Evolutionary conservation across 2,329 filamentous ascomycete species (phyloP).

Genomic region (Trichoderma koningiopsis): DNA sequence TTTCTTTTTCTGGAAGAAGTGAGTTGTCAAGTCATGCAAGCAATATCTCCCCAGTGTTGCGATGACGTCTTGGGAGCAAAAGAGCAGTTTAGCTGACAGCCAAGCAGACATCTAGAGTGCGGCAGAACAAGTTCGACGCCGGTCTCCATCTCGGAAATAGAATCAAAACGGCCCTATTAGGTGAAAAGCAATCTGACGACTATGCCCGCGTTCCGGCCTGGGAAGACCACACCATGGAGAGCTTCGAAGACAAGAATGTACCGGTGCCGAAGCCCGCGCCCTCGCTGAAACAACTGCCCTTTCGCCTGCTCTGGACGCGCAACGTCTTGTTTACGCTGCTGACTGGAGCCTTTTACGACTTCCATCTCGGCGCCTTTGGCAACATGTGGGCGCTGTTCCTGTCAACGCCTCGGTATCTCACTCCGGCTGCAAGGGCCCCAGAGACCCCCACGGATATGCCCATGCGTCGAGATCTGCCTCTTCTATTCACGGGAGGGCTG

Average conservation of each 20-base stretch:
- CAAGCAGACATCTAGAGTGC: slow-evolving; percentile 25
- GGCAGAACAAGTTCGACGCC: slow-evolving; percentile 43
- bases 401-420: slow-evolving; percentile 59
- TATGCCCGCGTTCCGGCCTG: slow-evolving; percentile 20
- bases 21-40: slow-evolving; percentile 22
- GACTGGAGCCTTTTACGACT: slow-evolving; percentile 68
- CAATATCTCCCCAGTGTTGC: not conserved
- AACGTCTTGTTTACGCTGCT: slow-evolving; percentile 56
- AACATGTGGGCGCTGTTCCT: slow-evolving; percentile 71
- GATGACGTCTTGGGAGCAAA: not conserved
- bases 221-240: not conserved
- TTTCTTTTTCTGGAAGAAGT: slow-evolving; percentile 72
- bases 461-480: slow-evolving; percentile 41
- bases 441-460: slow-evolving; percentile 30
- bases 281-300: slow-evolving; percentile 36
- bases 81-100: slow-evolving; percentile 35
- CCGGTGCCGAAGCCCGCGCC: not conserved
- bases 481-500: slow-evolving; percentile 52
- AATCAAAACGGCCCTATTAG: slow-evolving; percentile 37
- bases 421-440: slow-evolving; percentile 29
- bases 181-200: slow-evolving; percentile 30
- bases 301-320: slow-evolving; percentile 50
- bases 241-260: slow-evolving; percentile 26
- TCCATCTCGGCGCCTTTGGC: slow-evolving; percentile 70
- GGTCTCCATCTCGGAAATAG: slow-evolving; percentile 44